phyloP scores from a whole-genome alignment of 306 rosid species.

The Glycyrrhiza uralensis region DNA sequence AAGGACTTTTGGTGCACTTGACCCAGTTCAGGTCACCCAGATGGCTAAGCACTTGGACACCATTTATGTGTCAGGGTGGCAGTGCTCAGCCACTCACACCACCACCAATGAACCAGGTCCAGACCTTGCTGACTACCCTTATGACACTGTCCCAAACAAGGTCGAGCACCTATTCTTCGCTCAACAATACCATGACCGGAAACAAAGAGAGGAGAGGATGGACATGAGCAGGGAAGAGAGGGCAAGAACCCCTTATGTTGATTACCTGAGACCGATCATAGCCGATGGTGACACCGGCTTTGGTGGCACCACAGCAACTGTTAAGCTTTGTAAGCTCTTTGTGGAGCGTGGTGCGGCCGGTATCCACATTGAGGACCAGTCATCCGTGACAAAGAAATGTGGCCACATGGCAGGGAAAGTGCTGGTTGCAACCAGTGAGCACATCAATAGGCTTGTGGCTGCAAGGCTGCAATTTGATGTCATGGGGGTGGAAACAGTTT shows the following conservation, averaged over 20 bases:
- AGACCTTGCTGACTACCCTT: conserved; percentile 95
- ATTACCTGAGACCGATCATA: conserved; percentile 85
- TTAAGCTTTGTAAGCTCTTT: conserved; percentile 93
- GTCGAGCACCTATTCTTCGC: conserved; percentile 92
- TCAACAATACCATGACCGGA: conserved; percentile 88
- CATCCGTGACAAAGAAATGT: conserved; percentile 85
- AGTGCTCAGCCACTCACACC: conserved; percentile 90
- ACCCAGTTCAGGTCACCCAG: conserved; percentile 91
- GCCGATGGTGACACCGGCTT: conserved; percentile 95
- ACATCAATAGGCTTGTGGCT: conserved; percentile 84
- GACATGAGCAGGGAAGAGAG: conserved; percentile 77
- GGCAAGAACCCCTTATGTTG: conserved; percentile 69
- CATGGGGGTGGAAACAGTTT: conserved; percentile 85
- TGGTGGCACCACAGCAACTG: conserved; percentile 84
- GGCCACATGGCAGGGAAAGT: conserved; percentile 99
- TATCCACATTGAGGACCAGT: conserved; percentile 94
- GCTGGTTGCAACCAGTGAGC: conserved; percentile 73
- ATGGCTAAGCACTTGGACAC: conserved; percentile 93
- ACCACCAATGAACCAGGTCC: conserved; percentile 95
- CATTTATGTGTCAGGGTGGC: conserved; percentile 97
- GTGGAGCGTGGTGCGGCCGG: conserved; percentile 98
- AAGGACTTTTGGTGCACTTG: conserved; percentile 93
- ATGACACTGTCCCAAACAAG: conserved; percentile 97
- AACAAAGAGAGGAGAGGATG: conserved; percentile 88
- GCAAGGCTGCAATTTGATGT: conserved; percentile 94